Evolutionary conservation across 495 filamentous ascomycete genomes (phyloP), one percentile per base, ranked within the genome.

Genomic region (Tuber borchii): DNA sequence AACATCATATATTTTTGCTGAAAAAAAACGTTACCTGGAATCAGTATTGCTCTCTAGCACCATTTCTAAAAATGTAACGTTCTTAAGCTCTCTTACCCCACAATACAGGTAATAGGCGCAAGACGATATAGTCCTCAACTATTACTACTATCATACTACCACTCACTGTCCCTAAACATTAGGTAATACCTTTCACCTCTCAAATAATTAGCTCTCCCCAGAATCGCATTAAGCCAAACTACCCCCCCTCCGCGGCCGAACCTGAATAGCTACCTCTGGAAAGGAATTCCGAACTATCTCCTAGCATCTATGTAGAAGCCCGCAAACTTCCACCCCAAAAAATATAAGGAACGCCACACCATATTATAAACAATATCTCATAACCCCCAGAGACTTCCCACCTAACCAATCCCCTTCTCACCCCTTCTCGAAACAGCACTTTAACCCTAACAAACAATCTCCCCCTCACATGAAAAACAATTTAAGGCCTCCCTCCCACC

Each of bases 401-500:
- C 14, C 56, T 26, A 34, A 65, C 26, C 26, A 17, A 65, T 34
- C 1, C 9, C 56, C 56, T 65, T 65, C 56, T 65, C 56, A 65
- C 3, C 26, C 26, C 56, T 65, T 65, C 56, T 17, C 26, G 19
- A 65, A 65, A 34, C 12, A 19, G 19, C 56, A 65, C 56, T 65
- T 34, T 14, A 65, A 2, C 26, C n/a, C n/a, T 16, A 26, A 31
- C 56, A 61, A 34, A 65, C 56, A 34, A 65, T 14, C 2, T 26
- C n/a, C 56, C 51, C n/a, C 51, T 61, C n/a, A 14, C 51, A 31
- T 14, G n/a, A 31, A 61, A 39, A 61, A 31, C n/a, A 61, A 26
- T 31, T 61, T 61, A 61, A 61, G 51, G 51, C 51, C 51, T 61
- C n/a, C 51, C 51, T 16, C n/a, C 51, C 51, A 51, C 48, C 45